Percentiles rank a stretch among this genome's conserved stretches.
These are phyloP conservation scores for Pestalotiopsis sp. DNA, from an alignment of 2,329 filamentous ascomycete genomes.

Conservation along the genomic window DNA sequence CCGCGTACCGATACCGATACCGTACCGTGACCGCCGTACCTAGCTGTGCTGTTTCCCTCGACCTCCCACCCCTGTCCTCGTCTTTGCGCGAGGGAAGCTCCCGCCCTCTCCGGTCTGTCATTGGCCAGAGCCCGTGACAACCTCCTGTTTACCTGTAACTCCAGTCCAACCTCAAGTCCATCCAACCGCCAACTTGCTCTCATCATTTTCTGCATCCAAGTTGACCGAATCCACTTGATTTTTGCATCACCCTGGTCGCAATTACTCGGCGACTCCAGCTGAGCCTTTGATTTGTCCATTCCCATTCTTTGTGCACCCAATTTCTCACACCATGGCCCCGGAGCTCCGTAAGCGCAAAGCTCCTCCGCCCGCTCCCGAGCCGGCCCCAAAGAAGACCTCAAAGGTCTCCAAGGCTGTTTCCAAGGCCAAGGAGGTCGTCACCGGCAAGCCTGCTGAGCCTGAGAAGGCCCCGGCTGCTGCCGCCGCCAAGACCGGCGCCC, in stretches of 20 bases:
- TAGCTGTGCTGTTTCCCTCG: background rate
- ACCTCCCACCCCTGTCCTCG: slow-evolving; percentile 14
- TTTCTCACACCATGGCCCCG: slow-evolving; percentile 38
- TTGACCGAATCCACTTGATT: slow-evolving; percentile 14
- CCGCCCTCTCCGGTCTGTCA: slow-evolving; percentile 22
- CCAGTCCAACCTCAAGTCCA: slow-evolving; percentile 27
- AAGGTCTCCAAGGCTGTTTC: slow-evolving; percentile 38
- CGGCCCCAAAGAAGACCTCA: slow-evolving; percentile 44
- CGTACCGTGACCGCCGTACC: too few species aligned
- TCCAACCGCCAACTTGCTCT: slow-evolving; percentile 20
- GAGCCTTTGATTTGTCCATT: slow-evolving; percentile 11
- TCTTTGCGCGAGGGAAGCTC: slow-evolving; percentile 20
- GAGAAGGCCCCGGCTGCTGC: slow-evolving; percentile 18
- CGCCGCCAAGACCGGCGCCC: slow-evolving; percentile 38
- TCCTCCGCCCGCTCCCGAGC: slow-evolving; percentile 39
- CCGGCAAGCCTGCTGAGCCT: slow-evolving; percentile 27
- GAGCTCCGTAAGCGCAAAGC: slow-evolving; percentile 49
- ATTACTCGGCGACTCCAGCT: slow-evolving; percentile 19
- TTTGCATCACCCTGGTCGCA: slow-evolving; percentile 20
- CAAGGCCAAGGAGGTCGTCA: slow-evolving; percentile 40
- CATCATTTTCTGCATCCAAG: slow-evolving; percentile 21
- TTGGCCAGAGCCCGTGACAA: slow-evolving; percentile 27
- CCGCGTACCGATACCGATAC: background rate
- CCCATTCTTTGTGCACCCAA: slow-evolving; percentile 14
- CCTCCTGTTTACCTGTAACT: slow-evolving; percentile 32